These are phyloP conservation scores for Magnaporthiopsis incrustans DNA, from an alignment of 2,329 filamentous ascomycete genomes.

Conservation along the genomic window DNA sequence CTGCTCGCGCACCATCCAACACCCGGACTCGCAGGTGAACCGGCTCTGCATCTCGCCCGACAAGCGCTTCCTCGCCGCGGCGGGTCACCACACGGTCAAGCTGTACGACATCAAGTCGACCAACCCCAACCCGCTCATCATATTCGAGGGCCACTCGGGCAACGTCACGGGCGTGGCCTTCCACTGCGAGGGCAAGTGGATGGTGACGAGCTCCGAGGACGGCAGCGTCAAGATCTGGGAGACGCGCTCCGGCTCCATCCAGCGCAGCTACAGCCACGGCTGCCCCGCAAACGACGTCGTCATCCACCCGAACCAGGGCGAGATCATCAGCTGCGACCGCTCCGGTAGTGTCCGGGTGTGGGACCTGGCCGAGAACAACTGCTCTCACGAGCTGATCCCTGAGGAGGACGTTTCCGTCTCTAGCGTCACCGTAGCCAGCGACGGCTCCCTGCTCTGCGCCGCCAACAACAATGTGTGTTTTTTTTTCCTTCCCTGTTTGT, in stretches of 20 bases:
- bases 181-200: slow-evolving; percentile 99
- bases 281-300: slow-evolving; percentile 93
- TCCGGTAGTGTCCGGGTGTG: slow-evolving; percentile 89
- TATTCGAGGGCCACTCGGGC: slow-evolving; percentile 90
- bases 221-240: slow-evolving; percentile 98
- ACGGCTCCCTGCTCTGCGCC: slow-evolving; percentile 86
- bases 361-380: slow-evolving; percentile 96
- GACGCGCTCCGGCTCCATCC: slow-evolving; percentile 74
- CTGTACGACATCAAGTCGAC: slow-evolving; percentile 98
- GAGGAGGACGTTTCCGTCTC: slow-evolving; percentile 92
- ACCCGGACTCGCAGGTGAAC: slow-evolving; percentile 97
- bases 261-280: slow-evolving; percentile 87
- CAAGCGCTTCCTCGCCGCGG: slow-evolving; percentile 90
- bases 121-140: slow-evolving; percentile 88
- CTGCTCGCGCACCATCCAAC: slow-evolving; percentile 94
- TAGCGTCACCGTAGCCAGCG: slow-evolving; percentile 91
- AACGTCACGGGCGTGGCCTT: slow-evolving; percentile 97
- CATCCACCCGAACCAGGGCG: slow-evolving; percentile 98
- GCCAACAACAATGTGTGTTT: slow-evolving; percentile 72
- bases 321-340: slow-evolving; percentile 93
- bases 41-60: slow-evolving; percentile 96
- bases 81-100: slow-evolving; percentile 75
- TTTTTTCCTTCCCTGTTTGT: neutral
- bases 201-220: slow-evolving; percentile 96
- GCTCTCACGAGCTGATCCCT: slow-evolving; percentile 90